Evolutionary conservation across 805 yeast species (phyloP).

Genomic region (Ogataea paradorogensis): DNA sequence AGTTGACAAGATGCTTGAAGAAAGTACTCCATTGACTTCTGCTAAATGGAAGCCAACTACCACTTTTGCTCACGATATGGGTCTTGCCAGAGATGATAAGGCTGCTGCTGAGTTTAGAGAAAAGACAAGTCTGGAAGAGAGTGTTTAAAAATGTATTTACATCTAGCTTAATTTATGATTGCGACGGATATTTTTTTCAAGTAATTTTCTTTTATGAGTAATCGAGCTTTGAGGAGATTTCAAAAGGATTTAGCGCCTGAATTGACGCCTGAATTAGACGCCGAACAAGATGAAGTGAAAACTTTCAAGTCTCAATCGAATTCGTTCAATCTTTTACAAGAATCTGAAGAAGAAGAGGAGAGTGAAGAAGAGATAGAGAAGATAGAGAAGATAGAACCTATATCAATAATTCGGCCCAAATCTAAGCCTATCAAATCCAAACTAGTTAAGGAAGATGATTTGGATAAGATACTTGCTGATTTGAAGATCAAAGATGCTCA

Average conservation of each 20-base stretch:
- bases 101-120: conserved; percentile 19
- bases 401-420: neutral
- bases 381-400: neutral
- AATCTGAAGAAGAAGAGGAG: neutral
- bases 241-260: conserved; percentile 6
- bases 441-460: conserved; percentile 38
- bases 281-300: conserved; percentile 9
- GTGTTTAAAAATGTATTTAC: conserved; percentile 9
- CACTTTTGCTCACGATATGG: conserved; percentile 30
- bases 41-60: conserved; percentile 36
- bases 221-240: conserved; percentile 39
- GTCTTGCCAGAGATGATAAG: conserved; percentile 25
- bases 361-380: neutral
- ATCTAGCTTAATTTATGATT: conserved; percentile 1
- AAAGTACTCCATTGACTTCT: conserved; percentile 35
- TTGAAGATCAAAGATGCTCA: conserved; percentile 17
- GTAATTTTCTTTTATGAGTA: conserved; percentile 37
- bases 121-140: conserved; percentile 12
- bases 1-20: conserved; percentile 51
- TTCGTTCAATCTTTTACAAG: conserved; percentile 43
- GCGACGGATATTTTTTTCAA: conserved; percentile 2
- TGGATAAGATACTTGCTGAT: conserved; percentile 53
- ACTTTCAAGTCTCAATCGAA: conserved; percentile 26
- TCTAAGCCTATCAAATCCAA: conserved; percentile 14
- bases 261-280: conserved; percentile 12